A percentile compares a stretch with the other conserved stretches of the same genome.
Evolutionary conservation across 805 yeast species (phyloP).

Genomic region (Candida qinlingensis): DNA sequence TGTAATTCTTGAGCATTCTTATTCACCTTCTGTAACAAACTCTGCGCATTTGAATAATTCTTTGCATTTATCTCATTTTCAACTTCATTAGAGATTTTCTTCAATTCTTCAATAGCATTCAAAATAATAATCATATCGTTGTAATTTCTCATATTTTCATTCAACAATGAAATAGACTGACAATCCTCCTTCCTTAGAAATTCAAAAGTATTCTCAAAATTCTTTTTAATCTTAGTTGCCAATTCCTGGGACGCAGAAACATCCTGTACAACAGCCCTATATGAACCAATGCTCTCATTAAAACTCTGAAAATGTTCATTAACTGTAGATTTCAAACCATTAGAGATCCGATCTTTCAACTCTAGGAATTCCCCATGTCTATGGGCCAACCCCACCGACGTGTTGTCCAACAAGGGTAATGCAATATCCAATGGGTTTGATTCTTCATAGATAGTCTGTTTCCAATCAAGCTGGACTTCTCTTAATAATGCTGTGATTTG

Average conservation of each 20-base stretch:
- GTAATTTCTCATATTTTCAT: conserved; percentile 55
- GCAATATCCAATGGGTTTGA: conserved; percentile 86
- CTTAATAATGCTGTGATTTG: conserved; percentile 11
- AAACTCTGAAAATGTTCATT: conserved; percentile 79
- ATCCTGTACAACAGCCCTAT: conserved; percentile 60
- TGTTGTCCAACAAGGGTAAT: conserved; percentile 72
- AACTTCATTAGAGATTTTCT: conserved; percentile 52
- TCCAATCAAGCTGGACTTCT: conserved; percentile 41
- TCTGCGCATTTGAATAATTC: conserved; percentile 61
- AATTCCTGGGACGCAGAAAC: conserved; percentile 62
- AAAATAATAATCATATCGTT: conserved; percentile 66
- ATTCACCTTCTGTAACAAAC: conserved; percentile 41
- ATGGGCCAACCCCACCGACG: conserved; percentile 88
- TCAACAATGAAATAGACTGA: conserved; percentile 34
- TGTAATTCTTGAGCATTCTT: conserved; percentile 44
- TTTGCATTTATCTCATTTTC: conserved; percentile 68
- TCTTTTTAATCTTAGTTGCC: conserved; percentile 41
- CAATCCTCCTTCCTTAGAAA: conserved; percentile 5
- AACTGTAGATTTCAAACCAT: conserved; percentile 62
- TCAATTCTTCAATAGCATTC: conserved; percentile 58
- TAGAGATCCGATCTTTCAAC: conserved; percentile 51
- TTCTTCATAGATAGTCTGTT: conserved; percentile 41
- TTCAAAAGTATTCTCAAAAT: conserved; percentile 26
- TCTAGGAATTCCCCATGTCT: conserved; percentile 60
- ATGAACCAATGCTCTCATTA: conserved; percentile 80